Evolutionary conservation across 2,329 filamentous ascomycete species (phyloP), one percentile per base, ranked within the genome.

Genomic region (Tolypocladium inflatum): DNA sequence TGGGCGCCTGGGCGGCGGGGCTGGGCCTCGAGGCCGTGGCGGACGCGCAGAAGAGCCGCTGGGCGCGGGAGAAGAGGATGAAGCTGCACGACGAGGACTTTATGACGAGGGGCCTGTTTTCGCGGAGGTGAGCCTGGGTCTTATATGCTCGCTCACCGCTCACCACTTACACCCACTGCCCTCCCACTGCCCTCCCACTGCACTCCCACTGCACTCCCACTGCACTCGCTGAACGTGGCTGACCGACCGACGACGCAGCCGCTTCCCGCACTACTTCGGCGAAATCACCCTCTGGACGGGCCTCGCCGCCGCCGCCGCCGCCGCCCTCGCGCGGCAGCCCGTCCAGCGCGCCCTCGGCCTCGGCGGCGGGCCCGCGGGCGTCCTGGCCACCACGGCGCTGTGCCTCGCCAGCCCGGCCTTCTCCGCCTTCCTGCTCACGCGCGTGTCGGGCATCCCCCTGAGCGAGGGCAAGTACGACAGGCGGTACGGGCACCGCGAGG

Each of bases 211-310:
- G n/a, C n/a, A n/a, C n/a, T n/a, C n/a, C n/a, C n/a, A n/a, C n/a
- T 30, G 26, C 30, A 33, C 30, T 33, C 30, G 6, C 30, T 8
- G 4, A 6, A 6, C n/a, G 9, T 15, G 42, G 5, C 42, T 45
- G 42, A 45, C 42, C 10, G 21, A 11, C 30, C 21, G 42, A 43
- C n/a, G 41, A 8, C 21, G 23, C 35, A 74, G 77, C 54, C 73
- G 84, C 60, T 84, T 87, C 70, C 86, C 86, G 0, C 87, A 89
- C 66, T 89, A 89, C 73, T 87, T 89, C 67, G 87, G 86, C n/a
- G 86, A 89, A 69, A 79, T 77, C 35, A 86, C 83, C 13, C 73
- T 90, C 38, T 90, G 86, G 87, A 84, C 81, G 0, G 86, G 87
- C 1, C 80, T 89, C 59, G 84, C 86, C 0, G 80, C 82, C 6